Conservation (phyloP, 441 rosid genomes). For the Omphalea diandra region DNA sequence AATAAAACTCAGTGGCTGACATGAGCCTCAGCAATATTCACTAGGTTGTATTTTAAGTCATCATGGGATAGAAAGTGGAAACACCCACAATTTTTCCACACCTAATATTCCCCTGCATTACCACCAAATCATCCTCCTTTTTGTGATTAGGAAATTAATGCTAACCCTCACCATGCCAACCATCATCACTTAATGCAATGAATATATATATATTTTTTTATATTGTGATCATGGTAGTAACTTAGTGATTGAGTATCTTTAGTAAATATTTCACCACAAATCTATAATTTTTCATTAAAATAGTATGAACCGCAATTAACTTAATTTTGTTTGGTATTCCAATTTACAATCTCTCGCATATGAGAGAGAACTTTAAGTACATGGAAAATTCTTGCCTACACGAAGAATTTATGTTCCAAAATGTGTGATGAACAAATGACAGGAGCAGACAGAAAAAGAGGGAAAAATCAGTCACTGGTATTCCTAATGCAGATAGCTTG, state of each 20-base stretch:
- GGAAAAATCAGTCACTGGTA: background rate
- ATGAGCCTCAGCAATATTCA: background rate
- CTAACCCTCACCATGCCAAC: too few species aligned
- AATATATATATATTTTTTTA: background rate
- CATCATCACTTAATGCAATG: too few species aligned
- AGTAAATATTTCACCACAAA: too few species aligned
- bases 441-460: background rate
- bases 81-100: background rate
- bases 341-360: too few species aligned
- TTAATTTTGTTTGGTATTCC: too few species aligned
- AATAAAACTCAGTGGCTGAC: constrained; percentile 7
- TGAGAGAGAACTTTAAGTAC: background rate
- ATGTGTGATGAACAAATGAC: background rate
- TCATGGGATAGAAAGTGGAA: constrained; percentile 19
- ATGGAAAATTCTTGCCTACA: background rate
- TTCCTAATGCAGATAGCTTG: background rate
- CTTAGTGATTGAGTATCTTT: too few species aligned
- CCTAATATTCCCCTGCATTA: background rate
- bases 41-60: constrained; percentile 2
- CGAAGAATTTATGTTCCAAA: background rate
- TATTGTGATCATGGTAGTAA: constrained; percentile 6
- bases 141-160: constrained; percentile 7
- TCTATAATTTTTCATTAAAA: too few species aligned
- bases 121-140: background rate
- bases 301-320: too few species aligned